Evolutionary conservation across 1,284 basidiomycete genomes (phyloP), one percentile per base, ranked within the genome.

Genomic region (Austroboletus niveus): DNA sequence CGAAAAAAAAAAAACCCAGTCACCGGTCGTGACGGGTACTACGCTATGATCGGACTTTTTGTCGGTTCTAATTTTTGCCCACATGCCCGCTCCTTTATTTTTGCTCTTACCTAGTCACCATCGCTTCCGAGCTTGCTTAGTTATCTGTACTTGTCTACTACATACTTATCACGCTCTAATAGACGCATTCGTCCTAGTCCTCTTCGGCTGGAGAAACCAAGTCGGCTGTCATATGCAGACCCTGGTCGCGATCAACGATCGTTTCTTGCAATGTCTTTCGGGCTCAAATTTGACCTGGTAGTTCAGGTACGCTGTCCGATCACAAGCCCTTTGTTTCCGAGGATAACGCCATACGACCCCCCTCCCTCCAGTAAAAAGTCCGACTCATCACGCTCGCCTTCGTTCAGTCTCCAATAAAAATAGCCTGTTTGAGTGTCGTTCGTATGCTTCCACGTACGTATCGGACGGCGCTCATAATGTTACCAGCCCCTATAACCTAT

Each of bases 141-240:
- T 38, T 38, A 64, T 49, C 6, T 29, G 29, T 29, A 29, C 29
- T 29, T 17, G 36, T 24, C 15, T 49, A 41, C 48, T 66, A 54
- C 47, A 40, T 40, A 40, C 34, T 61, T 48, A 48, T 54, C 48
- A 59, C 40, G 3, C 17, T 30, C 49, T 65, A 67, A 67, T 65
- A 51, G 40, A 45, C n/a, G 42, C 38, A 39, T 20, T 8, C 17
- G 5, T 22, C 10, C 2, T 22, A 3, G 20, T 17, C 17, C 20
- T 11, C 9, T 14, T 24, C 22, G 34, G 15, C 34, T n/a, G 34
- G 27, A 29, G 27, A 29, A 29, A 29, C 27, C 8, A 8, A 29
- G 29, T 29, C 29, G 51, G 54, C 48, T 59, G 38, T 15, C 4
- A 32, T 49, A 63, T 67, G 66, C 63, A 52, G 36, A 43, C 15